These are phyloP conservation scores for Aureobasidium sp. DNA, from an alignment of 2,329 filamentous ascomycete species.

Conservation along the genomic window DNA sequence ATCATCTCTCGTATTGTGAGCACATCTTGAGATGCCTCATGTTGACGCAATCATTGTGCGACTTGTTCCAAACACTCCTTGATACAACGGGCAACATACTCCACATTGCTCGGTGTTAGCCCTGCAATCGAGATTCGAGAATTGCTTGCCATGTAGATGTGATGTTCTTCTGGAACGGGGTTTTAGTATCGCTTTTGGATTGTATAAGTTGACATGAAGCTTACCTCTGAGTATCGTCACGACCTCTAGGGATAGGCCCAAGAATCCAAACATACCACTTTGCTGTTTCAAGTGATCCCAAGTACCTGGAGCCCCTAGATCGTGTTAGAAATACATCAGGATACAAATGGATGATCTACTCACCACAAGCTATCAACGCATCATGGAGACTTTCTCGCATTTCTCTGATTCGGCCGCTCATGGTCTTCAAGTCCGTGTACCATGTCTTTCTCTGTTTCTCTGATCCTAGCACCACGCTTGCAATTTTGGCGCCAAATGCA, in stretches of 20 bases:
- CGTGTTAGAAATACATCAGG: constrained; percentile 46
- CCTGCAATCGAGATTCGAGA: constrained; percentile 31
- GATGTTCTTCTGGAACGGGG: constrained; percentile 41
- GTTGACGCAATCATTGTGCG: not conserved
- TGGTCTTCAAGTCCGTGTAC: constrained; percentile 33
- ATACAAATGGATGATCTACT: constrained; percentile 50
- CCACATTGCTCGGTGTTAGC: constrained; percentile 27
- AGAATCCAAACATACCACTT: constrained; percentile 87
- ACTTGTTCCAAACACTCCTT: not conserved
- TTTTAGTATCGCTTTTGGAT: no score
- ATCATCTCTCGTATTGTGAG: no score
- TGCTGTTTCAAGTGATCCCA: constrained; percentile 70
- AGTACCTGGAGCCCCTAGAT: constrained; percentile 59
- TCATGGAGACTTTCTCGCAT: not conserved
- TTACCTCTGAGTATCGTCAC: constrained; percentile 44
- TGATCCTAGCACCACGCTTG: constrained; percentile 67
- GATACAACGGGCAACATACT: constrained; percentile 26
- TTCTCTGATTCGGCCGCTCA: not conserved
- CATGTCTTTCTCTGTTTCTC: constrained; percentile 69
- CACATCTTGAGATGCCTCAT: no score
- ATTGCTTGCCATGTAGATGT: constrained; percentile 61
- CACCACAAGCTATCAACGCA: not conserved
- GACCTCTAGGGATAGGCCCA: constrained; percentile 63
- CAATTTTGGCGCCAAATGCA: constrained; percentile 76
- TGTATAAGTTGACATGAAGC: not conserved